phyloP scores from a whole-genome alignment of 441 rosid genomes.

The Euphorbia corollata region DNA sequence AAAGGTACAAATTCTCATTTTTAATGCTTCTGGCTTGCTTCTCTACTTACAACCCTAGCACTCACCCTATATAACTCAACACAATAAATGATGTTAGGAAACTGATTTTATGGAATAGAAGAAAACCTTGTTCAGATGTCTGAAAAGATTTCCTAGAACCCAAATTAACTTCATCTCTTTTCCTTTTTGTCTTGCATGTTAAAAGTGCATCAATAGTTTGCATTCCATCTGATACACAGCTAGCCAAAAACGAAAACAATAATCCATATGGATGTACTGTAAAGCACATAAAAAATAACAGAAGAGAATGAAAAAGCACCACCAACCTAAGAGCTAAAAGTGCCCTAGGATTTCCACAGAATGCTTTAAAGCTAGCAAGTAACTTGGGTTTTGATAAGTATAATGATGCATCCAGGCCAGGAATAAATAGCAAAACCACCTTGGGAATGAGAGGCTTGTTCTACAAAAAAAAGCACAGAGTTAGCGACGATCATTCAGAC shows the following conservation, averaged over 20 bases:
- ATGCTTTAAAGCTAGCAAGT: constrained; percentile 58
- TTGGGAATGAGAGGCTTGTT: constrained; percentile 87
- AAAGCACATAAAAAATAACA: neutral
- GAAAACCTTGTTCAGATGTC: constrained; percentile 47
- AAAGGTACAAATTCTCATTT: neutral
- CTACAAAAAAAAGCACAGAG: constrained; percentile 44
- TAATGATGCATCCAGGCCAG: constrained; percentile 87
- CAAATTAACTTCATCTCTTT: constrained; percentile 44
- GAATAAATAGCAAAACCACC: constrained; percentile 83
- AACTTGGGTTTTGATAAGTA: constrained; percentile 66
- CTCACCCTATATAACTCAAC: constrained; percentile 10
- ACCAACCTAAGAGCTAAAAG: constrained; percentile 82
- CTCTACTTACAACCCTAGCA: constrained; percentile 12
- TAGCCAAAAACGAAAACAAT: constrained; percentile 38
- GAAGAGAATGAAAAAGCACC: constrained; percentile 21
- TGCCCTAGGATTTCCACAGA: constrained; percentile 67
- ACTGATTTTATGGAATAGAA: constrained; percentile 11
- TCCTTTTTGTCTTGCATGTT: constrained; percentile 69
- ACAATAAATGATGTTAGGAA: neutral
- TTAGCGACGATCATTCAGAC: neutral
- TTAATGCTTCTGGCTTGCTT: constrained; percentile 5
- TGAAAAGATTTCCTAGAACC: constrained; percentile 25
- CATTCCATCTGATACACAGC: constrained; percentile 77
- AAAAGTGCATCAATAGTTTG: constrained; percentile 74
- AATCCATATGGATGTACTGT: constrained; percentile 20